phyloP scores from a whole-genome alignment of 164 flowering plant genomes.

The Vitis cinerea region DNA sequence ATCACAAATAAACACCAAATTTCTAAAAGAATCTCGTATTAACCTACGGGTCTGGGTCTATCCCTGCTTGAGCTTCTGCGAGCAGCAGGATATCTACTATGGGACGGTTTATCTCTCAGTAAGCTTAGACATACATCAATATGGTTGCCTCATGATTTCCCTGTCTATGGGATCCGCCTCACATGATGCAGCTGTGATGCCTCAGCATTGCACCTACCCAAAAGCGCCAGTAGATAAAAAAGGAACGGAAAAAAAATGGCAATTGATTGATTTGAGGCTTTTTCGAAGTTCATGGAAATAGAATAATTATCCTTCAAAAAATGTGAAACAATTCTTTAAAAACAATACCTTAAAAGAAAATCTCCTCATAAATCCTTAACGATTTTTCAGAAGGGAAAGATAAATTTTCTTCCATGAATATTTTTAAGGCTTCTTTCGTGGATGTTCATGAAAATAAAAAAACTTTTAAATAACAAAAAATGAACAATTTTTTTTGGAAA shows the following conservation, averaged over 20 bases:
- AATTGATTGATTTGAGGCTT: background rate
- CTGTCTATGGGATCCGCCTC: constrained; percentile 3
- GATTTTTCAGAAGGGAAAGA: no score
- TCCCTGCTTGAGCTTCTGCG: no score
- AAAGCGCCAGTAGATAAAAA: background rate
- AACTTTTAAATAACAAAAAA: no score
- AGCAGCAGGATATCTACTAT: no score
- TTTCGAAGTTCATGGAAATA: background rate
- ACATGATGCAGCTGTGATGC: background rate
- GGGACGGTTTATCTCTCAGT: background rate
- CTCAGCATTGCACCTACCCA: constrained; percentile 6
- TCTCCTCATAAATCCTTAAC: no score
- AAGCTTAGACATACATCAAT: background rate
- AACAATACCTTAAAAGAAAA: background rate
- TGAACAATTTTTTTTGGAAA: no score
- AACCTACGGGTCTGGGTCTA: no score
- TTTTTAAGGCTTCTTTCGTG: no score
- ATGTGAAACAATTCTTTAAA: background rate
- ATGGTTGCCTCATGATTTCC: constrained; percentile 7
- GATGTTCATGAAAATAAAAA: no score
- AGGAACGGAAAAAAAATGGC: background rate
- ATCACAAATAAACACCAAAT: no score
- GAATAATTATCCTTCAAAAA: background rate
- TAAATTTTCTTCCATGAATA: no score
- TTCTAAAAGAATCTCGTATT: no score